Base-by-base conservation (phyloP, 495 filamentous ascomycete genomes). In the Aspergillus bridgeri region DNA sequence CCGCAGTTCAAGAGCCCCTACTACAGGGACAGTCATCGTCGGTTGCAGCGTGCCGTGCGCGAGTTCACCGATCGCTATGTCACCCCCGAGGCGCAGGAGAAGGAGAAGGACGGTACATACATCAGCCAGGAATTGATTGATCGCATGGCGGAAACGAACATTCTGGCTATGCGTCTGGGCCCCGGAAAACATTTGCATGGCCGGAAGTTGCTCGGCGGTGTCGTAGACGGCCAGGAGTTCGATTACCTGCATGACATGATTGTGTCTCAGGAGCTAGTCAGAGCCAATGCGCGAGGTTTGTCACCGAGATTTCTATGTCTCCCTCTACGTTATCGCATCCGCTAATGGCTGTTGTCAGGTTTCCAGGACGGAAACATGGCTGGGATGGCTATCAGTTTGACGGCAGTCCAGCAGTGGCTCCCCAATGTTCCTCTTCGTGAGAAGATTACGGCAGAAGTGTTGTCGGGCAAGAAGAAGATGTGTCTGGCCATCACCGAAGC, bases 181-280 rank as follows among this genome's bases (percentile, higher is more conserved):
- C 91, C 91, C 13, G 91, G 91, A 20, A 89, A 89, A 69, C 90
- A 94, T 72, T 69, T 96, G 59, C 83, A 93, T 65, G 86, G 85
- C 20, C 76, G 83, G 23, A 80, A 77, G 42, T 71, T 94, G 17
- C 74, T 93, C 23, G 83, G 83, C 48, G 90, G 89, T 51, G 85
- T 81, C 25, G 80, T 91, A 42, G 79, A 88, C 60, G 87, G 88
- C 25, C 83, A 90, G 75, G 89, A 94, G 59, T 94, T 90, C 64
- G 90, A 96, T 69, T 91, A 92, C 70, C 87, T 96, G 69, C 89
- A 93, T 73, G 90, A 93, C 70, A 67, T 94, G 67, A 83, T 94
- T 60, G 75, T 87, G 15, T 73, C 78, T 23, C 91, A 96, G 74
- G 90, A 96, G 71, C 70, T 87, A 62, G 81, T 81, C 11, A 82